Evolutionary conservation across 352 stramenopile genomes (phyloP).

Genomic region (Pythium dissimile): DNA sequence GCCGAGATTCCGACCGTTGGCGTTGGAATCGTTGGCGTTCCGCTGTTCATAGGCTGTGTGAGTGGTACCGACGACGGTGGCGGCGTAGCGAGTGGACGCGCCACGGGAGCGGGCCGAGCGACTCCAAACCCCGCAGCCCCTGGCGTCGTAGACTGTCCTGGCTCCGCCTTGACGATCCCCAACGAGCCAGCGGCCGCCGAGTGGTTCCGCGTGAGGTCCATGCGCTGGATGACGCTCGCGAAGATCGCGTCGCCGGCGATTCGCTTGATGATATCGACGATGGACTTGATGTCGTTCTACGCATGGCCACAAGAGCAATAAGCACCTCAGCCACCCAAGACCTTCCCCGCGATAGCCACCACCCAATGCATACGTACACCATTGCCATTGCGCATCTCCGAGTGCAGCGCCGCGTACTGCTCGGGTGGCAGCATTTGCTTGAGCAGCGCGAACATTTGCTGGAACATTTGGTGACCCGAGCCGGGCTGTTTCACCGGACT

Average conservation of each 20-base stretch:
- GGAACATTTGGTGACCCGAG: constrained; percentile 81
- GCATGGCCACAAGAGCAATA: neutral
- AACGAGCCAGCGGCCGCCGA: constrained; percentile 31
- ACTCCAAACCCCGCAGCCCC: neutral
- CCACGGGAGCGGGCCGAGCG: neutral
- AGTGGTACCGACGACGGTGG: neutral
- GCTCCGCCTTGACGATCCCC: constrained; percentile 27
- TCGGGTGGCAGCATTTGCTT: constrained; percentile 84
- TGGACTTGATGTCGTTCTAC: constrained; percentile 85
- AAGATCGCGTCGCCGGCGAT: constrained; percentile 80
- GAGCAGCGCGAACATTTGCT: constrained; percentile 83
- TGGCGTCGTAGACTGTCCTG: neutral
- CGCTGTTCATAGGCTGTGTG: neutral
- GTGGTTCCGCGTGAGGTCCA: constrained; percentile 70
- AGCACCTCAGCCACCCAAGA: too few species aligned
- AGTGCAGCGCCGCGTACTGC: constrained; percentile 75
- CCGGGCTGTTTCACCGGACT: constrained; percentile 39
- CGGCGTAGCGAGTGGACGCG: neutral
- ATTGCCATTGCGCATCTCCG: constrained; percentile 82
- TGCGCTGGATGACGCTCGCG: constrained; percentile 77
- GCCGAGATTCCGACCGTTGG: neutral
- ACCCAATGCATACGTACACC: constrained; percentile 28
- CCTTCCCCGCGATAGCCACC: neutral
- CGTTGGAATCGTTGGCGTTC: neutral
- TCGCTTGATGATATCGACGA: constrained; percentile 87